These are phyloP conservation scores for Abrus precatorius DNA, from an alignment of 306 rosid genomes.

Conservation along the genomic window DNA sequence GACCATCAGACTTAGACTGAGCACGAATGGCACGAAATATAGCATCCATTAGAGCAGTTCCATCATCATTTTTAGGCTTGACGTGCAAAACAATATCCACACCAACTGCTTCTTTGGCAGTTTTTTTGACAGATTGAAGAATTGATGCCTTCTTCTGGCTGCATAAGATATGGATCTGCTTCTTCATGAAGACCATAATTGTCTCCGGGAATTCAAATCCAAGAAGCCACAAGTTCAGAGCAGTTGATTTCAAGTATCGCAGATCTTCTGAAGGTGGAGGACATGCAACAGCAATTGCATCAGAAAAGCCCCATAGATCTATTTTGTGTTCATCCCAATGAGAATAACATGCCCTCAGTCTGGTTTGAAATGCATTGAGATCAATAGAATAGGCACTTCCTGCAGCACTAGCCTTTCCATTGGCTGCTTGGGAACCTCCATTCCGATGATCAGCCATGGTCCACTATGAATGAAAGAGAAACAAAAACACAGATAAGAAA, in stretches of 20 bases:
- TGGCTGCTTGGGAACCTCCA: conserved; percentile 70
- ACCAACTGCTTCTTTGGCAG: conserved; percentile 80
- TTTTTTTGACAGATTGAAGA: conserved; percentile 69
- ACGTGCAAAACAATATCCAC: conserved; percentile 82
- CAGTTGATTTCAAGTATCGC: conserved; percentile 89
- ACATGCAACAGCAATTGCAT: conserved; percentile 72
- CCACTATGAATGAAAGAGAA: not conserved
- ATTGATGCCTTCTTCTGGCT: conserved; percentile 92
- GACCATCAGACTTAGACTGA: conserved; percentile 70
- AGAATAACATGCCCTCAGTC: conserved; percentile 67
- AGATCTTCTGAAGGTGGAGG: conserved; percentile 93
- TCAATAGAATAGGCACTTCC: conserved; percentile 72
- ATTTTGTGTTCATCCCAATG: conserved; percentile 76
- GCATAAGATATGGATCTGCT: conserved; percentile 84
- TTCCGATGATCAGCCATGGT: conserved; percentile 85
- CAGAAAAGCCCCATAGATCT: conserved; percentile 81
- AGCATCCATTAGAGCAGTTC: conserved; percentile 73
- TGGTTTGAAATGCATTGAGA: conserved; percentile 64
- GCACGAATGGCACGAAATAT: conserved; percentile 69
- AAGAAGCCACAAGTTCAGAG: conserved; percentile 83
- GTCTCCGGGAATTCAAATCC: conserved; percentile 97
- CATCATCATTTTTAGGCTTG: conserved; percentile 85
- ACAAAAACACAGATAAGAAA: conserved; percentile 28
- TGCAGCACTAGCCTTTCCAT: conserved; percentile 68
- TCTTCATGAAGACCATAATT: conserved; percentile 83